Evolutionary conservation across 306 rosid genomes (phyloP).

Genomic region (Morella rubra): DNA sequence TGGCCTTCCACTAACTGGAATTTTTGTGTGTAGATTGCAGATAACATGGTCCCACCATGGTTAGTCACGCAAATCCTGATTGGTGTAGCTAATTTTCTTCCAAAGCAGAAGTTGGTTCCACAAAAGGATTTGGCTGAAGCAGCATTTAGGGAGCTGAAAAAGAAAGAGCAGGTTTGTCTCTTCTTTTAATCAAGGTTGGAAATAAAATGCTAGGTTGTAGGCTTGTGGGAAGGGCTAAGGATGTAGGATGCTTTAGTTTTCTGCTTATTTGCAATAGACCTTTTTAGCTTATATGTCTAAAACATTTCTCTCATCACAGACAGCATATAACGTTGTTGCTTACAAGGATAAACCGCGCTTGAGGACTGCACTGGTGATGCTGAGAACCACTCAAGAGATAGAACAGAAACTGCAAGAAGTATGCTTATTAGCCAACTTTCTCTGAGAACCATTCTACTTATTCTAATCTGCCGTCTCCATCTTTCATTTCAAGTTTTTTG

Average conservation of each 20-base stretch:
- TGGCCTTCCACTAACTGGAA: constrained; percentile 28
- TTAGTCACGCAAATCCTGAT: constrained; percentile 53
- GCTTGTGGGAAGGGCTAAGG: neutral
- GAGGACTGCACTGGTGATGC: constrained; percentile 70
- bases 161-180: constrained; percentile 60
- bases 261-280: neutral
- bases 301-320: constrained; percentile 43
- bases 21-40: constrained; percentile 72
- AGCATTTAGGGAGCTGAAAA: constrained; percentile 69
- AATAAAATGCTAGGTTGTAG: constrained; percentile 2
- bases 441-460: neutral
- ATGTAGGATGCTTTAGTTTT: neutral
- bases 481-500: too few species aligned
- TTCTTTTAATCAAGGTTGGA: neutral
- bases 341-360: constrained; percentile 90
- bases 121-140: constrained; percentile 76
- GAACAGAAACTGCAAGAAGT: constrained; percentile 63
- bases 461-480: too few species aligned
- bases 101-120: constrained; percentile 82
- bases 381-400: constrained; percentile 76
- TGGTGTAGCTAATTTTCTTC: constrained; percentile 61
- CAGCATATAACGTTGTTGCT: constrained; percentile 69
- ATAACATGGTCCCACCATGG: constrained; percentile 80
- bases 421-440: constrained; percentile 9
- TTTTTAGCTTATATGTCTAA: neutral